Percentiles rank a stretch among this genome's conserved stretches.
phyloP scores from a whole-genome alignment of 1,284 basidiomycete genomes.

The Rhodotorula sp. region DNA sequence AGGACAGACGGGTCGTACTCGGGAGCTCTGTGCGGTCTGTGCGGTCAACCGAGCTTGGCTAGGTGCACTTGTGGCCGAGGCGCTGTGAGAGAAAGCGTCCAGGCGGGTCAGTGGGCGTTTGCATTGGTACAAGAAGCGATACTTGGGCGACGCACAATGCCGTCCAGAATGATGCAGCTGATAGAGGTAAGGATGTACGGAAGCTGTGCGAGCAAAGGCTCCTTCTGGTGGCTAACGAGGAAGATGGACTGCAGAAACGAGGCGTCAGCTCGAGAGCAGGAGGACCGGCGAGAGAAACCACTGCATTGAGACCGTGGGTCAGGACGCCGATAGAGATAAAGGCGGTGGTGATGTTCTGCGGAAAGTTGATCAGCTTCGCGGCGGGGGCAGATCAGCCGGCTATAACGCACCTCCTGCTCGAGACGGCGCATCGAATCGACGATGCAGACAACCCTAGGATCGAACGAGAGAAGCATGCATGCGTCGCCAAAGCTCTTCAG shows the following conservation, averaged over 20 bases:
- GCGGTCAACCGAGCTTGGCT: too few species aligned
- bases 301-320: not conserved
- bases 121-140: not conserved
- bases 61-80: too few species aligned
- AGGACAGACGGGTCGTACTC: too few species aligned
- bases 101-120: too few species aligned
- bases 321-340: not conserved
- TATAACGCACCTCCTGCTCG: not conserved
- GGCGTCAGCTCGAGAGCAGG: not conserved
- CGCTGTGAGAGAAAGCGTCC: too few species aligned
- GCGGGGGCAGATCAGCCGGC: too few species aligned
- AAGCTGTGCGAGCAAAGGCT: not conserved
- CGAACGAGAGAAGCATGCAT: not conserved
- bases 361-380: too few species aligned
- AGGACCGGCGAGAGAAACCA: not conserved
- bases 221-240: not conserved
- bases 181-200: constrained; percentile 2
- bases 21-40: too few species aligned
- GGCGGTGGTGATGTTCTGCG: constrained; percentile 1
- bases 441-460: not conserved
- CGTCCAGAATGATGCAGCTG: constrained; percentile 1
- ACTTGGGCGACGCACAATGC: not conserved
- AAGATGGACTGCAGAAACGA: not conserved
- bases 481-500: not conserved
- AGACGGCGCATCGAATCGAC: not conserved